Conservation (phyloP, 352 stramenopile genomes). For the Phytopythium cucurbitacearum region DNA sequence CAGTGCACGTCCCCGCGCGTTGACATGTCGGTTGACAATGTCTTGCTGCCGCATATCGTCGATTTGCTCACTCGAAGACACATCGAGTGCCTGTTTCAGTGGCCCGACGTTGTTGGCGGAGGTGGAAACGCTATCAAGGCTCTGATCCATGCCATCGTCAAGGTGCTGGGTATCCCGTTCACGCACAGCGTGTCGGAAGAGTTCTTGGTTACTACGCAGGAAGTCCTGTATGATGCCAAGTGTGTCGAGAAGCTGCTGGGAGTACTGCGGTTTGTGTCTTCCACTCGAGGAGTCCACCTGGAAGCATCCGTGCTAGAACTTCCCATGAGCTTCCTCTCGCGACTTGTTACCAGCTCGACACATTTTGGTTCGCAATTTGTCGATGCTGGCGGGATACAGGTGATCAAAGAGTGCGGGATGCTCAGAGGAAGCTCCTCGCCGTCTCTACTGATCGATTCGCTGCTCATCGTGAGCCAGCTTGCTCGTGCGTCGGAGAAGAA, state of each 20-base stretch:
- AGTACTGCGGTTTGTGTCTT: conserved; percentile 62
- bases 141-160: conserved; percentile 79
- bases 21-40: conserved; percentile 47
- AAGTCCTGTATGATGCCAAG: conserved; percentile 64
- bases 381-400: conserved; percentile 47
- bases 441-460: conserved; percentile 69
- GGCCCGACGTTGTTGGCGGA: conserved; percentile 75
- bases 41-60: conserved; percentile 54
- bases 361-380: conserved; percentile 84
- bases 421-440: conserved; percentile 33
- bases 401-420: conserved; percentile 74
- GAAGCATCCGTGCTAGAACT: conserved; percentile 60
- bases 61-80: conserved; percentile 51
- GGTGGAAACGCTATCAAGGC: conserved; percentile 78
- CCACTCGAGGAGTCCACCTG: conserved; percentile 42
- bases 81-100: conserved; percentile 63
- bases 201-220: conserved; percentile 57
- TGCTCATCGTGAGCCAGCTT: conserved; percentile 87
- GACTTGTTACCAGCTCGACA: conserved; percentile 78
- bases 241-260: conserved; percentile 63
- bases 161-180: conserved; percentile 79
- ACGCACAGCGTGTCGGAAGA: conserved; percentile 63
- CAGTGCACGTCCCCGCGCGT: conserved; percentile 32
- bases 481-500: conserved; percentile 70
- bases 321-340: conserved; percentile 78